Evolutionary conservation across 139 green algal genomes (phyloP).

Genomic region (Volvox africanus): DNA sequence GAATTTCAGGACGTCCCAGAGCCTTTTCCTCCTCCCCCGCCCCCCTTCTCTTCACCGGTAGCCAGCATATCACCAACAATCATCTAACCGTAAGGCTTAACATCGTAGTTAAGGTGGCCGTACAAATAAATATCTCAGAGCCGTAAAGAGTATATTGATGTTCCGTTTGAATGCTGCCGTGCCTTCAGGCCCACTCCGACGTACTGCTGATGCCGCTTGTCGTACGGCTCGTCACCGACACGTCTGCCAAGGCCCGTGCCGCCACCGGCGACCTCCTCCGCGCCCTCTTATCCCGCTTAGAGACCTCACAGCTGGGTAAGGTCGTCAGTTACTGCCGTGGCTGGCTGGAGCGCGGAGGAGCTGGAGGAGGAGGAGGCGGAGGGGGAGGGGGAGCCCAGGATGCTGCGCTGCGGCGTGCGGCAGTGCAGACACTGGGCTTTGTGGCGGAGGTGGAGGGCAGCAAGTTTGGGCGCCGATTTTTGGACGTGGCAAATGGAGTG

Average conservation of each 20-base stretch:
- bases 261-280: conserved; percentile 65
- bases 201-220: conserved; percentile 90
- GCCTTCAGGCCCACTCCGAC: conserved; percentile 57
- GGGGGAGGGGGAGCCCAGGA: conserved; percentile 18
- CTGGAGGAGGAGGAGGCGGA: neutral
- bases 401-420: conserved; percentile 65
- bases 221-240: conserved; percentile 84
- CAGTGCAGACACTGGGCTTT: conserved; percentile 69
- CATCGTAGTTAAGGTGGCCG: too few species aligned
- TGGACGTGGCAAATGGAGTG: conserved; percentile 45
- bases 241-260: conserved; percentile 59
- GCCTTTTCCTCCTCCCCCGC: neutral
- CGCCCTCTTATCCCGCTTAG: conserved; percentile 71
- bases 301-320: conserved; percentile 54
- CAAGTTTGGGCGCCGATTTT: conserved; percentile 55
- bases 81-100: too few species aligned
- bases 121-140: too few species aligned
- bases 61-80: too few species aligned
- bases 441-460: conserved; percentile 70
- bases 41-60: neutral
- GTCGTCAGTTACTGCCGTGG: conserved; percentile 63
- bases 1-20: neutral
- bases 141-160: too few species aligned
- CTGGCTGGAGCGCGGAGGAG: neutral
- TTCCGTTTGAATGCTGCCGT: too few species aligned